These are phyloP conservation scores for Petunia secreta DNA, from an alignment of 257 asterid genomes.

Conservation along the genomic window DNA sequence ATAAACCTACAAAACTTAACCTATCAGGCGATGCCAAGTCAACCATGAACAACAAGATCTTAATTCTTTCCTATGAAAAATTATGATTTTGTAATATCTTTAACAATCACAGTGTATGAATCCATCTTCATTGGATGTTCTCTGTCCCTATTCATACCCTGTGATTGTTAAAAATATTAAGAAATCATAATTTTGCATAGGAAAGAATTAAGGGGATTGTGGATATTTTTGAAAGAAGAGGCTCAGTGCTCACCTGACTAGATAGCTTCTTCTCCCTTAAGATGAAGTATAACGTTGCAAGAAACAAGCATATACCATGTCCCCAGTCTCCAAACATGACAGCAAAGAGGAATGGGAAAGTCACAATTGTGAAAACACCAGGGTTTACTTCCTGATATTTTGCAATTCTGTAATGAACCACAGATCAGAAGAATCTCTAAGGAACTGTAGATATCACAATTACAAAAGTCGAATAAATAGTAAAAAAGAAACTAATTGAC, in stretches of 20 bases:
- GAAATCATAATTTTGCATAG: too few relatives aligned
- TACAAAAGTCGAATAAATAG: slow-evolving; percentile 10
- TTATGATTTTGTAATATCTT: not conserved
- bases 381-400: slow-evolving; percentile 74
- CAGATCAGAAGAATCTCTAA: slow-evolving; percentile 14
- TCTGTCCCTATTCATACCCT: too few relatives aligned
- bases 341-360: slow-evolving; percentile 71
- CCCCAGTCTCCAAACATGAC: slow-evolving; percentile 84
- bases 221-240: not conserved
- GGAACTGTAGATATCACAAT: slow-evolving; percentile 11
- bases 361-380: slow-evolving; percentile 59
- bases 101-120: slow-evolving; percentile 7
- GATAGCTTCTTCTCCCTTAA: slow-evolving; percentile 58
- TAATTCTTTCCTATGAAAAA: not conserved
- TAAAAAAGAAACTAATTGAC: not conserved
- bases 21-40: not conserved
- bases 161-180: too few relatives aligned
- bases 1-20: not conserved
- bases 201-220: not conserved
- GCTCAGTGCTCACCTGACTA: slow-evolving; percentile 45
- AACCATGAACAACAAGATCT: slow-evolving; percentile 20
- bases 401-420: slow-evolving; percentile 49
- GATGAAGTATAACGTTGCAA: slow-evolving; percentile 54
- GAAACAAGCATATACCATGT: slow-evolving; percentile 66
- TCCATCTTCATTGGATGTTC: too few relatives aligned